Evolutionary conservation across 176 grass and related monocot genomes (phyloP), one percentile per base, ranked within the genome.

Genomic region (Miscanthus lutarioriparius): DNA sequence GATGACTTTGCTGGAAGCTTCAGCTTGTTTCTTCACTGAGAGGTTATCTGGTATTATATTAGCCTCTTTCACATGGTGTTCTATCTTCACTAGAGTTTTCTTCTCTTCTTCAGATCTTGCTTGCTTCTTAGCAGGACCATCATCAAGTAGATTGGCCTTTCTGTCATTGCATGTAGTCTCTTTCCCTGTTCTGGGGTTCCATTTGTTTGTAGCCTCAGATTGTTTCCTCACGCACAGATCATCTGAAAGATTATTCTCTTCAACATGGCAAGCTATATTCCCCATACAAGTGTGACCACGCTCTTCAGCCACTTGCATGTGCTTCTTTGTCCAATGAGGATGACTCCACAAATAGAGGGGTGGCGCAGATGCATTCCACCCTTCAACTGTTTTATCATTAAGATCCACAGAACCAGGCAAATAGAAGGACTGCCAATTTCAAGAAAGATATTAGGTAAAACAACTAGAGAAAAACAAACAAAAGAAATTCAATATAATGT

Each of bases 261-360:
- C 48, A 51, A 53, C 26, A 91, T 56, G 23, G 13, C 28, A 40
- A 59, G 37, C 1, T 19, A 38, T 45, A 2, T 32, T 69, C 47
- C 67, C 80, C 22, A 20, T 61, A 22, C 33, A 71, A 45, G 40
- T 69, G 81, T 99, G 93, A 77, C 69, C 85, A 78, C 84, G 81
- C 47, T 85, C 82, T 82, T 72, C 75, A 20, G 96, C 93, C 25
- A 94, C 38, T 85, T 48, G 70, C 80, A 67, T 92, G 76, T 99
- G 96, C 71, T 83, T 89, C 58, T 25, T 53, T 86, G 93, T 90
- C 93, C 93, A 99, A 74, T 92, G 84, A 58, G 80, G 63, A 74
- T n/a, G 96, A 80, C 93, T 96, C 96, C 96, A 99, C 73, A 99
- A 79, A 88, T 92, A 96, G 22, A 99, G 84, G 10, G 89, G 70